Evolutionary conservation across 306 rosid species (phyloP).

Genomic region (Trichosanthes cucumerina): DNA sequence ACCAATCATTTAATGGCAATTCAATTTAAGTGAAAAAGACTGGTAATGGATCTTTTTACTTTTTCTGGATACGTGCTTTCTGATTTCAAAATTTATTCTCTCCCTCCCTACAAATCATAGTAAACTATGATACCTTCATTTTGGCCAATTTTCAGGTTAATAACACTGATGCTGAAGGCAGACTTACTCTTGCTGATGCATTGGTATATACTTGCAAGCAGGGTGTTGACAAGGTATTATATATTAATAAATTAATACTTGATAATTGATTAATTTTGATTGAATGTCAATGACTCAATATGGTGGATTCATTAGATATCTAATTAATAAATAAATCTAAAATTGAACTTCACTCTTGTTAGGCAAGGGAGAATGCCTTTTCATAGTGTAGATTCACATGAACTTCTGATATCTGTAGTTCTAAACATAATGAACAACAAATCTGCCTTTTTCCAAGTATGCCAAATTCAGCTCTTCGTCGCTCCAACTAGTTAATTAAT

Average conservation of each 20-base stretch:
- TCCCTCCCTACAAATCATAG: not conserved
- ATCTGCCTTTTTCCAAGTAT: not conserved
- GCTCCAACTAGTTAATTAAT: not conserved
- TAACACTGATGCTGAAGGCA: conserved; percentile 99
- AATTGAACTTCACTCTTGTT: not conserved
- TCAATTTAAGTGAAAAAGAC: not conserved
- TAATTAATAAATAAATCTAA: not conserved
- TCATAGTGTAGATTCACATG: not conserved
- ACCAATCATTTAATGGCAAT: not conserved
- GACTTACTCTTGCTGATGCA: conserved; percentile 96
- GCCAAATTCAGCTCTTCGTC: no score
- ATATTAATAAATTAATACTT: not conserved
- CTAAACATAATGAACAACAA: not conserved
- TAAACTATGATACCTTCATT: not conserved
- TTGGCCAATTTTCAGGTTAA: conserved; percentile 48
- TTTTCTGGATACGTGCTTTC: not conserved
- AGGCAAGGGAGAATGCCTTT: not conserved
- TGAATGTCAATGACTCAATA: not conserved
- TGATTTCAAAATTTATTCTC: not conserved
- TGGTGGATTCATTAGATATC: not conserved
- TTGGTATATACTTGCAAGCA: conserved; percentile 92
- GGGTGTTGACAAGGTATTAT: conserved; percentile 84
- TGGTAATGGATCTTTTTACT: not conserved
- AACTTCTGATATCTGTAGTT: not conserved
- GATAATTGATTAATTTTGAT: not conserved